These are phyloP conservation scores for Zizania latifolia DNA, from an alignment of 176 grass and related monocot species.

Conservation along the genomic window DNA sequence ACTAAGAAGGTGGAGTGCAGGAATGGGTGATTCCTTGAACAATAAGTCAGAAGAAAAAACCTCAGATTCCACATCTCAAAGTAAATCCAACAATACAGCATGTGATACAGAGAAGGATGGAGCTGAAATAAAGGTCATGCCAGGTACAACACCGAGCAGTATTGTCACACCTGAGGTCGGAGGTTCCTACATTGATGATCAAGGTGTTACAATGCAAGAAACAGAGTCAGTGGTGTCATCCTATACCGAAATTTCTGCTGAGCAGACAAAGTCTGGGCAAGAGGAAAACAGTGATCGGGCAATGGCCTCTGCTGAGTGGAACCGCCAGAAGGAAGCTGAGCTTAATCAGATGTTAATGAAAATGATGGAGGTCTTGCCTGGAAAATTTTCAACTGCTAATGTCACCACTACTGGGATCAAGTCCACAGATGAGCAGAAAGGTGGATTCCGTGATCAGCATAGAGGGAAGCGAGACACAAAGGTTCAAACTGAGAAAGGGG, in stretches of 20 bases:
- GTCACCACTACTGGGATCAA: conserved; percentile 27
- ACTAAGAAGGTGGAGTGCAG: conserved; percentile 90
- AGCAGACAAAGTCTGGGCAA: conserved; percentile 40
- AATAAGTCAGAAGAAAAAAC: conserved; percentile 48
- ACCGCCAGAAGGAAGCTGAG: conserved; percentile 85
- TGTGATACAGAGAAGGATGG: conserved; percentile 36
- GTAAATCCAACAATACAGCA: conserved; percentile 35
- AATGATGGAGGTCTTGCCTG: conserved; percentile 89
- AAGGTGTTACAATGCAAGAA: conserved; percentile 26
- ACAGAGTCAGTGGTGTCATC: conserved; percentile 19
- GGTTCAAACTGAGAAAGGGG: conserved; percentile 52
- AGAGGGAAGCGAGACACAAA: conserved; percentile 71
- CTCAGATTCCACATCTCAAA: conserved; percentile 47
- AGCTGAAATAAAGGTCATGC: conserved; percentile 37
- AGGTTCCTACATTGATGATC: conserved; percentile 26
- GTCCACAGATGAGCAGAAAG: conserved; percentile 54
- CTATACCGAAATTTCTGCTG: conserved; percentile 32
- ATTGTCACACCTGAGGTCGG: conserved; percentile 11
- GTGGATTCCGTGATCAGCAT: conserved; percentile 39
- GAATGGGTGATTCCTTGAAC: conserved; percentile 73
- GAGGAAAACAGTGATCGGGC: conserved; percentile 53
- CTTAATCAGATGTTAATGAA: conserved; percentile 96
- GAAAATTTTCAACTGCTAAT: conserved; percentile 49
- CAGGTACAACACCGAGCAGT: conserved; percentile 7
- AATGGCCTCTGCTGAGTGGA: conserved; percentile 76